Evolutionary conservation across 2,329 filamentous ascomycete species (phyloP), one percentile per base, ranked within the genome.

Genomic region (Neoscytalidium dimidiatum): DNA sequence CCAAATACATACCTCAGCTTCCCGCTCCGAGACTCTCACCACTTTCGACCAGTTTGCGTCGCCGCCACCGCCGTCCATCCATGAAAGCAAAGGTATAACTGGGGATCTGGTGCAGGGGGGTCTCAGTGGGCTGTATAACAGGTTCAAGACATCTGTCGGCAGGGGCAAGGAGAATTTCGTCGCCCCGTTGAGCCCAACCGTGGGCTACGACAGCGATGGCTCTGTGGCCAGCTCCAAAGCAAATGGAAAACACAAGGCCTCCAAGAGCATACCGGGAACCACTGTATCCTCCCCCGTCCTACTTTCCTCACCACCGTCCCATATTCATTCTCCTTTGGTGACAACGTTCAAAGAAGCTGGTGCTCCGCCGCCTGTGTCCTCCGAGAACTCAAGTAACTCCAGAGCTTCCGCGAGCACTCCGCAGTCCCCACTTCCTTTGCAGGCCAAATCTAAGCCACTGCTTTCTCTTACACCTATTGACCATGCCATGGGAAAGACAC

Each of bases 11-110:
- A 92, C 84, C 58, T 89, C 91, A 5, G 93, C 94, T n/a, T 96
- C 91, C 73, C 91, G 92, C 74, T 91, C 91, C 35, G 90, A 91
- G 68, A 87, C 88, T 35, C 83, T 98, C 53, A 98, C 94, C 2
- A 96, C 93, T 8, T 98, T 98, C 79, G 96, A 96, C 78, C 94
- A 97, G 73, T 94, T 96, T 72, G 91, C 90, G 0, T 85, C 90
- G 0, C 88, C 89, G 4, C 88, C 91, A 0, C 82, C 85, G 1
- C 80, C 86, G 1, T 81, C 84, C 1, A 79, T 82, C 14, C 78
- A 83, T 26, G 92, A 96, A 71, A 87, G 83, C 66, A 92, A 92
- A 74, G 86, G 86, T 8, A 82, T 92, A 41, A 83, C 89, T 0
- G 87, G 88, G 28, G 92, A 96, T 66, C 78, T 90, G 44, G 87